Percentiles rank a stretch among this genome's conserved stretches.
Conservation (phyloP, 495 filamentous ascomycete genomes). For the Aspergillus hancockii region DNA sequence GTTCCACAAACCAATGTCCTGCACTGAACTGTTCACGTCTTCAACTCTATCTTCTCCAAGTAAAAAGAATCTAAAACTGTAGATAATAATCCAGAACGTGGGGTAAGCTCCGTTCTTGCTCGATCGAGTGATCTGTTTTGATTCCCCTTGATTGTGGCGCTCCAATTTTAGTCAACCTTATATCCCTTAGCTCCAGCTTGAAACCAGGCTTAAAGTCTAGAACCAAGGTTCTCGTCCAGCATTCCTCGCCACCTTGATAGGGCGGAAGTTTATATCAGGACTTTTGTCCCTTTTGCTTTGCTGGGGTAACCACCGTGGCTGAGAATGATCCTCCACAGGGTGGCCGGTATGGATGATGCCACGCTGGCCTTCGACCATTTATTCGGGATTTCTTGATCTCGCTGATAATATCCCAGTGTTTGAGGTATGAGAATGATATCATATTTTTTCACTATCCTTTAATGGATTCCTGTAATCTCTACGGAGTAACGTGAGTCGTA, state of each 20-base stretch:
- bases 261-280: neutral
- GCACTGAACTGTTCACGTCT: neutral
- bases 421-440: too few species aligned
- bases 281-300: neutral
- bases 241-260: neutral
- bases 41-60: neutral
- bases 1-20: neutral
- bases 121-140: neutral
- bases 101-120: neutral
- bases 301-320: neutral
- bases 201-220: neutral
- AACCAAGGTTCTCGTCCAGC: neutral
- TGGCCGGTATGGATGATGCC: too few species aligned
- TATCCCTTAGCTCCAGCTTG: neutral
- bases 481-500: too few species aligned
- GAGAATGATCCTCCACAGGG: too few species aligned
- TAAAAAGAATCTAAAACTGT: neutral
- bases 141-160: neutral
- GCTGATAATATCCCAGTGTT: too few species aligned
- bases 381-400: too few species aligned
- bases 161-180: neutral
- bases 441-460: too few species aligned
- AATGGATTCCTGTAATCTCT: too few species aligned
- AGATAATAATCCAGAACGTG: neutral
- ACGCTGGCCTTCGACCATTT: too few species aligned